Evolutionary conservation across 208 protist genomes (phyloP).

Genomic region (Crithidia acanthocephali): DNA sequence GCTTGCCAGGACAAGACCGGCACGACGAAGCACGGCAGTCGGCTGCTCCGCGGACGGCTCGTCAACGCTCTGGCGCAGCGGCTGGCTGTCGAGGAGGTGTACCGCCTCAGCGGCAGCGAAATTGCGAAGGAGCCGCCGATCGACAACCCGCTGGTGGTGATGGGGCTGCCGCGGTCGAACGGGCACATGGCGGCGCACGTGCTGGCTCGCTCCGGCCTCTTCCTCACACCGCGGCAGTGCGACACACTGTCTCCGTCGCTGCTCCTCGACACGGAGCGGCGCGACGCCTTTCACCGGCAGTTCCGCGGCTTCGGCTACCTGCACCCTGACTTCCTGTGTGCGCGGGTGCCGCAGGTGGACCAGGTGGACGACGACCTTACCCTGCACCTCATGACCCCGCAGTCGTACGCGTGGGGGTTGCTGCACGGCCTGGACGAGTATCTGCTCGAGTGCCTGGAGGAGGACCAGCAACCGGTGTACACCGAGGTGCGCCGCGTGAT

Average conservation of each 20-base stretch:
- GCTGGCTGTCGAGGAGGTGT: slow-evolving; percentile 83
- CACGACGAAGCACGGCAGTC: slow-evolving; percentile 62
- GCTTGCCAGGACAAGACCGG: slow-evolving; percentile 75
- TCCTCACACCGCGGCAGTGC: slow-evolving; percentile 73
- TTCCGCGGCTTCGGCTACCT: slow-evolving; percentile 64
- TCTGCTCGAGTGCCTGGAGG: slow-evolving; percentile 86
- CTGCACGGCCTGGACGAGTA: slow-evolving; percentile 91
- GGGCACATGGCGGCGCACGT: slow-evolving; percentile 89
- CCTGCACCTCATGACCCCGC: slow-evolving; percentile 85
- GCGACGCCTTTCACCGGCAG: slow-evolving; percentile 48
- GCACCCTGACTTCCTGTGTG: slow-evolving; percentile 78
- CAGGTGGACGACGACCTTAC: slow-evolving; percentile 89
- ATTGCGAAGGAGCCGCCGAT: slow-evolving; percentile 68
- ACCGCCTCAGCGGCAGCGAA: slow-evolving; percentile 70
- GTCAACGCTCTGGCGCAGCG: slow-evolving; percentile 74
- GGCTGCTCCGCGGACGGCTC: slow-evolving; percentile 66
- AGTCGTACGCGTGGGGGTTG: slow-evolving; percentile 88
- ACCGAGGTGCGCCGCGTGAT: slow-evolving; percentile 67
- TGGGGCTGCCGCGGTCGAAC: slow-evolving; percentile 88
- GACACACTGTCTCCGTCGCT: slow-evolving; percentile 80
- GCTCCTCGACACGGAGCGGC: slow-evolving; percentile 69
- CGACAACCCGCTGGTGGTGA: slow-evolving; percentile 70
- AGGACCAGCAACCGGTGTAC: slow-evolving; percentile 84
- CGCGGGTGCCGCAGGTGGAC: slow-evolving; percentile 54
- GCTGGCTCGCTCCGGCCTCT: slow-evolving; percentile 80